Conservation (phyloP, 2,329 filamentous ascomycete genomes). For the Stachybotrys echinatus region DNA sequence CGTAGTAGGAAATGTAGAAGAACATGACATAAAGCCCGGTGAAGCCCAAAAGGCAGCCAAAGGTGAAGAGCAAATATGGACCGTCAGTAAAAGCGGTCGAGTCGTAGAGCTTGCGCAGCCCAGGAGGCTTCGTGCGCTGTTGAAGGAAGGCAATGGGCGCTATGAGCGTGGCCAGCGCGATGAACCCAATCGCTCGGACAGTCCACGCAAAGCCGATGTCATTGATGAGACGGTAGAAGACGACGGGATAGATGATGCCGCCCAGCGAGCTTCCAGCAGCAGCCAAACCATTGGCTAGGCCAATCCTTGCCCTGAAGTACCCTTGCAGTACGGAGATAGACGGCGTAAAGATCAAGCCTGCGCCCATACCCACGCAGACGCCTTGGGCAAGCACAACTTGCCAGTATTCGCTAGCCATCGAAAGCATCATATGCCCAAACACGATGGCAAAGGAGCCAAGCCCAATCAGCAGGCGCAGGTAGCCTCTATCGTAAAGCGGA, state of each 20-base stretch:
- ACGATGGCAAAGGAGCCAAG: conserved; percentile 35
- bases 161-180: conserved; percentile 23
- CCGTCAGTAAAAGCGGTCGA: conserved; percentile 17
- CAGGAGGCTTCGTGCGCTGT: conserved; percentile 25
- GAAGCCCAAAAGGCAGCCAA: conserved; percentile 28
- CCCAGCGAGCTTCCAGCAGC: conserved; percentile 25
- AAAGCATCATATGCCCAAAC: conserved; percentile 40
- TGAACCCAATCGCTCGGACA: conserved; percentile 20
- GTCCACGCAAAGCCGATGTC: conserved; percentile 22
- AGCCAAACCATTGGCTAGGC: conserved; percentile 25
- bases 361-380: conserved; percentile 38
- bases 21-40: conserved; percentile 31
- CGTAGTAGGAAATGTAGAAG: conserved; percentile 34
- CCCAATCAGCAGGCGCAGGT: conserved; percentile 33
- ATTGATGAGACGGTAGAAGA: conserved; percentile 13
- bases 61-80: conserved; percentile 9
- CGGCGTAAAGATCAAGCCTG: conserved; percentile 33
- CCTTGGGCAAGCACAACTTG: conserved; percentile 40
- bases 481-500: conserved; percentile 41
- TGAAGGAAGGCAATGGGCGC: conserved; percentile 32
- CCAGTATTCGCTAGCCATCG: conserved; percentile 32
- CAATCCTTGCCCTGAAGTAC: conserved; percentile 23
- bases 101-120: conserved; percentile 5
- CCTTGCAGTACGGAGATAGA: conserved; percentile 23
- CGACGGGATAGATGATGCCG: conserved; percentile 26